Conservation (phyloP, 371 early-diverging fungal species). For the Lichtheimia ornata region DNA sequence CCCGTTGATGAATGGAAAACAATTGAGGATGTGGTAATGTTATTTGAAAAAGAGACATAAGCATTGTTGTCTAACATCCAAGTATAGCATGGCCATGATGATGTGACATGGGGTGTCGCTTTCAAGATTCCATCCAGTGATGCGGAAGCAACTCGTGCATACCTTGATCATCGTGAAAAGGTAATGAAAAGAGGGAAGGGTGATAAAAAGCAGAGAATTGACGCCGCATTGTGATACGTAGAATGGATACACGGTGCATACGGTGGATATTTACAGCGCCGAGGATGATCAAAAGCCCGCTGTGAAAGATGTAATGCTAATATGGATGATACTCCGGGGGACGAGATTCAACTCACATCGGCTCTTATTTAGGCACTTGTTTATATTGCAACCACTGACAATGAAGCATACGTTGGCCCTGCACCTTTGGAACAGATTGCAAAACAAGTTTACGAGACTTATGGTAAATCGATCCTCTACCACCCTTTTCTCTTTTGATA, state of each 20-base stretch:
- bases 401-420: slow-evolving; percentile 84
- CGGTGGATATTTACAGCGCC: slow-evolving; percentile 65
- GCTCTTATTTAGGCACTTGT: slow-evolving; percentile 62
- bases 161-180: slow-evolving; percentile 72
- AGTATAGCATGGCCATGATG: slow-evolving; percentile 58
- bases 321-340: background rate
- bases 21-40: slow-evolving; percentile 41
- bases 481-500: too few species aligned
- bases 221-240: slow-evolving; percentile 4
- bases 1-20: slow-evolving; percentile 65
- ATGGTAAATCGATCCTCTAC: slow-evolving; percentile 44
- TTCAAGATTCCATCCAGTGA: slow-evolving; percentile 62
- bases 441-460: slow-evolving; percentile 63
- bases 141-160: slow-evolving; percentile 22
- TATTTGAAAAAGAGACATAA: background rate
- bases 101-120: slow-evolving; percentile 85
- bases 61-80: slow-evolving; percentile 2
- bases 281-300: slow-evolving; percentile 42
- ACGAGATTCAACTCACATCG: background rate
- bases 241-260: slow-evolving; percentile 79
- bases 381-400: slow-evolving; percentile 82
- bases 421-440: slow-evolving; percentile 73
- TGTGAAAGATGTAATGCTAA: slow-evolving; percentile 49
- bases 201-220: background rate
- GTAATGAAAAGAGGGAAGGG: slow-evolving; percentile 18